Conservation (phyloP, 176 grass and related monocot species). For the Juncus effusus region DNA sequence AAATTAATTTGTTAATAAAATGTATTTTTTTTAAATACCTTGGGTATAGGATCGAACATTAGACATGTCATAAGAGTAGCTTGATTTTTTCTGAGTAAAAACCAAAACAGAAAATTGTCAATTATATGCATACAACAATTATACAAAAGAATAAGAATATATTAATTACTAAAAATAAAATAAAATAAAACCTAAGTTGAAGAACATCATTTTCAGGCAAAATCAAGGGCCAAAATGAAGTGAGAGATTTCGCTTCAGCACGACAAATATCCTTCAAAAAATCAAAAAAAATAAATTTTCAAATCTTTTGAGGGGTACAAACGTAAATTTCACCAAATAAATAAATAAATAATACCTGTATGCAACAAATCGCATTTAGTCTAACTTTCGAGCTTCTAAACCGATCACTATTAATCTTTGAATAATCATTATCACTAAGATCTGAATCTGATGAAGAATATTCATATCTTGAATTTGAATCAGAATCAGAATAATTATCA, state of each 20-base stretch:
- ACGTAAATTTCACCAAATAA: neutral
- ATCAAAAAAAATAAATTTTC: conserved; percentile 19
- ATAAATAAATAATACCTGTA: conserved; percentile 46
- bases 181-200: conserved; percentile 51
- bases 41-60: conserved; percentile 84
- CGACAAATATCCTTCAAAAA: conserved; percentile 71
- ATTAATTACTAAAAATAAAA: neutral
- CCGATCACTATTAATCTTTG: conserved; percentile 48
- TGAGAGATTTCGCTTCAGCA: conserved; percentile 81
- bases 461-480: conserved; percentile 61
- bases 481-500: conserved; percentile 47
- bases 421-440: conserved; percentile 80
- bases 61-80: conserved; percentile 91
- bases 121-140: neutral
- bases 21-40: conserved; percentile 38
- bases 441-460: conserved; percentile 89
- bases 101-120: conserved; percentile 24
- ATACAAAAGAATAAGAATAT: conserved; percentile 23
- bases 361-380: conserved; percentile 67
- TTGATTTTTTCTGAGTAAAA: conserved; percentile 73
- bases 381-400: conserved; percentile 87
- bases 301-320: too few species aligned
- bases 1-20: neutral
- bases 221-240: conserved; percentile 80
- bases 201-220: conserved; percentile 89